Conservation (phyloP, 2,329 filamentous ascomycete species). For the Cercospora sesami region DNA sequence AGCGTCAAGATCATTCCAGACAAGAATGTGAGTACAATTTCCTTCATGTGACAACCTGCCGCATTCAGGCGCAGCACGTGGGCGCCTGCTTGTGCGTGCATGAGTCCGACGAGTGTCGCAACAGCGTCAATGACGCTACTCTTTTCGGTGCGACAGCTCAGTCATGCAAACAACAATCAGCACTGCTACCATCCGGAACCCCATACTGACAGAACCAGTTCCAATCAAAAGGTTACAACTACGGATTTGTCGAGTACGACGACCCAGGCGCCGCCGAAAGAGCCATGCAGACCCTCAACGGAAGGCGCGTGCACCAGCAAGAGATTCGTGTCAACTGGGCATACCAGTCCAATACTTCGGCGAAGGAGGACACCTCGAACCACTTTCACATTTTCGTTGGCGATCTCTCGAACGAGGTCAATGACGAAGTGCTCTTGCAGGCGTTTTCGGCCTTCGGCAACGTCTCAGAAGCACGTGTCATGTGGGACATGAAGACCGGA, state of each 20-base stretch:
- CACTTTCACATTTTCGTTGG: slow-evolving; percentile 99
- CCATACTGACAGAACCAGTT: slow-evolving; percentile 40
- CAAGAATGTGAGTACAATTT: slow-evolving; percentile 78
- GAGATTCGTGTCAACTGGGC: slow-evolving; percentile 99
- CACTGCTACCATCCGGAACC: neutral
- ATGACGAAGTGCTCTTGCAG: slow-evolving; percentile 89
- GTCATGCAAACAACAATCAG: neutral
- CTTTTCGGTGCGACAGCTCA: neutral
- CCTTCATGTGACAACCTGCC: slow-evolving; percentile 16
- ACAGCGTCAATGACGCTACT: slow-evolving; percentile 6
- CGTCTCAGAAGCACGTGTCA: slow-evolving; percentile 95
- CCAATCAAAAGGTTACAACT: slow-evolving; percentile 95
- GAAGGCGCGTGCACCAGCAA: slow-evolving; percentile 90
- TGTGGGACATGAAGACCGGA: slow-evolving; percentile 99
- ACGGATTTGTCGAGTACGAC: slow-evolving; percentile 98
- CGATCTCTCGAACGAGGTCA: slow-evolving; percentile 96
- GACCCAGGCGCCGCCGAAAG: slow-evolving; percentile 94
- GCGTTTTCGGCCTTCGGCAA: slow-evolving; percentile 95
- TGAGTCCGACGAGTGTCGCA: slow-evolving; percentile 19
- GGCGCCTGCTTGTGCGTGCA: slow-evolving; percentile 18
- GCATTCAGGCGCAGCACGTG: slow-evolving; percentile 16
- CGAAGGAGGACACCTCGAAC: slow-evolving; percentile 95
- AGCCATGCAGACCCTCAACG: slow-evolving; percentile 96
- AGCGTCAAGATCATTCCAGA: slow-evolving; percentile 99
- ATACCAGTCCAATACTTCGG: slow-evolving; percentile 91